These are phyloP conservation scores for Glycine latifolia DNA, from an alignment of 306 rosid genomes.

Conservation along the genomic window DNA sequence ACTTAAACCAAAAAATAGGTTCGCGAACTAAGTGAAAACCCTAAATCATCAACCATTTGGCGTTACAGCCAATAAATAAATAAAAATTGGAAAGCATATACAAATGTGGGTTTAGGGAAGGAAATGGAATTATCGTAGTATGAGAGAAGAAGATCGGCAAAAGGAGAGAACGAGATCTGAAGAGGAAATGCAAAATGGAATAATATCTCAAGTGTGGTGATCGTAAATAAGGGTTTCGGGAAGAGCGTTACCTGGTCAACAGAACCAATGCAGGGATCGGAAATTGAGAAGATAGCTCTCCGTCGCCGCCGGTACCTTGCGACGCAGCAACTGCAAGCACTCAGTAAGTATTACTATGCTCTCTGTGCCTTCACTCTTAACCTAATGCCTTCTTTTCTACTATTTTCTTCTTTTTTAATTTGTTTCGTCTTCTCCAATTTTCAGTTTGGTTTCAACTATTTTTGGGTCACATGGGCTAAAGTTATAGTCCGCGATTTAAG, in stretches of 20 bases:
- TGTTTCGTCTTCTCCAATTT: too few species aligned
- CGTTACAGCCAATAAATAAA: neutral
- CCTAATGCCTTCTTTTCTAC: too few species aligned
- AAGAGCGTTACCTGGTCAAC: constrained; percentile 36
- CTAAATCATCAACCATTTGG: constrained; percentile 27
- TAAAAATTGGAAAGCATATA: neutral
- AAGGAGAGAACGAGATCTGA: constrained; percentile 53
- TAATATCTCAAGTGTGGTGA: too few species aligned
- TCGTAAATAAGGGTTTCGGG: too few species aligned
- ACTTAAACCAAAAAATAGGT: neutral
- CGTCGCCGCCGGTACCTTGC: too few species aligned
- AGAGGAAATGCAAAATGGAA: neutral
- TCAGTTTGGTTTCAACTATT: too few species aligned
- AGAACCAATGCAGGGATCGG: constrained; percentile 39
- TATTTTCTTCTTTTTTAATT: too few species aligned
- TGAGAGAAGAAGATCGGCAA: constrained; percentile 4
- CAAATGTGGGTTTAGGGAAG: neutral
- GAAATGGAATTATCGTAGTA: neutral
- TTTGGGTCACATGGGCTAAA: too few species aligned
- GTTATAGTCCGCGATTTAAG: too few species aligned
- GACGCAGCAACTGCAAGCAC: too few species aligned
- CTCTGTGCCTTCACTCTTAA: too few species aligned
- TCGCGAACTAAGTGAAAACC: constrained; percentile 37
- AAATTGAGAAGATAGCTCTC: constrained; percentile 18
- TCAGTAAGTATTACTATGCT: too few species aligned